These are phyloP conservation scores for Pseudocercospora eumusae DNA, from an alignment of 2,329 filamentous ascomycete species.

Conservation along the genomic window DNA sequence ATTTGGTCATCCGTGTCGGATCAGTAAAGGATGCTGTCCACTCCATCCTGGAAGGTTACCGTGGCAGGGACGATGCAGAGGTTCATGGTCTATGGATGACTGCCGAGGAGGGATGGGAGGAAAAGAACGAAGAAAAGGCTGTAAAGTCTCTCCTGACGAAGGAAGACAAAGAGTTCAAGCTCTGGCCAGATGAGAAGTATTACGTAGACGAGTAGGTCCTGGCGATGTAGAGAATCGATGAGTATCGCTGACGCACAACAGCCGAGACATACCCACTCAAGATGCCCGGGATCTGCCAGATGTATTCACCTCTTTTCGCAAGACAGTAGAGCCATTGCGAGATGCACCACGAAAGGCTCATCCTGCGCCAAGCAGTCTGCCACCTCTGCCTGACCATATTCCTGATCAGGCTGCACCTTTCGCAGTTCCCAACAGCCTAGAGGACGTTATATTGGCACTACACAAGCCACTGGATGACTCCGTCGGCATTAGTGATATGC, in stretches of 20 bases:
- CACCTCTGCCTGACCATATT: slow-evolving; percentile 58
- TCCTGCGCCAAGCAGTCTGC: slow-evolving; percentile 59
- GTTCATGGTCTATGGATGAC: slow-evolving; percentile 74
- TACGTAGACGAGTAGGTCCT: slow-evolving; percentile 72
- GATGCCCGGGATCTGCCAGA: slow-evolving; percentile 65
- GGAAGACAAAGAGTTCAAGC: slow-evolving; percentile 60
- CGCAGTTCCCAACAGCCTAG: slow-evolving; percentile 58
- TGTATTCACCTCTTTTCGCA: slow-evolving; percentile 74
- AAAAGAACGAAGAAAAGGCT: slow-evolving; percentile 63
- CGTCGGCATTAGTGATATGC: slow-evolving; percentile 48
- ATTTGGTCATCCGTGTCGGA: slow-evolving; percentile 66
- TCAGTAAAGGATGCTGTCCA: slow-evolving; percentile 60
- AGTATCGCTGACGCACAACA: slow-evolving; percentile 11
- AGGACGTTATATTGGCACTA: slow-evolving; percentile 57
- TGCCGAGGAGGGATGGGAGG: slow-evolving; percentile 68
- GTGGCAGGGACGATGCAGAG: slow-evolving; percentile 41
- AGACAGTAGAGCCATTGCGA: slow-evolving; percentile 70
- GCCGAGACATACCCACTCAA: slow-evolving; percentile 65
- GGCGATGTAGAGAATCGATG: background rate
- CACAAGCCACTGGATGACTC: slow-evolving; percentile 57
- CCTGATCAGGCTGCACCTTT: slow-evolving; percentile 65
- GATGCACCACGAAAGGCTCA: slow-evolving; percentile 62
- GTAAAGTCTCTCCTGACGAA: slow-evolving; percentile 57
- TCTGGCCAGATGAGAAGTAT: slow-evolving; percentile 76
- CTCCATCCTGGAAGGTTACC: slow-evolving; percentile 55